Conservation (phyloP, 768 basidiomycete species). For the Mycena chlorophos region DNA sequence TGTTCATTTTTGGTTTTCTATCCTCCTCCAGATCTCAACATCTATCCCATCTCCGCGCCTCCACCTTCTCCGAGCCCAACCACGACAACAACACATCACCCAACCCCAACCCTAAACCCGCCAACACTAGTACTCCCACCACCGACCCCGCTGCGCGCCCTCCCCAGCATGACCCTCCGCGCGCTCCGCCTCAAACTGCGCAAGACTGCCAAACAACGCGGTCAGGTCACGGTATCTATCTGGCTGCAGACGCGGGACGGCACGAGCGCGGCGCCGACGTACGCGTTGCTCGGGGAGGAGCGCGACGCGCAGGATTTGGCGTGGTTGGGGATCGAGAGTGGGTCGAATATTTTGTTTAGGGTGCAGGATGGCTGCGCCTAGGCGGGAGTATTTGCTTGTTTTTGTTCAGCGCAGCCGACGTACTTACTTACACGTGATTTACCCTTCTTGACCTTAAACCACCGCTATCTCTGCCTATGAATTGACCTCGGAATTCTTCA, state of each 20-base stretch:
- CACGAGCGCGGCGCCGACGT: conserved; percentile 45
- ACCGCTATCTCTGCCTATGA: no score
- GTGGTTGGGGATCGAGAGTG: conserved; percentile 74
- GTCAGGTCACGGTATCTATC: conserved; percentile 40
- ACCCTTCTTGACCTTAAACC: no score
- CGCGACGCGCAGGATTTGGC: conserved; percentile 55
- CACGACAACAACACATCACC: conserved; percentile 14
- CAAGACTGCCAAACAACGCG: conserved; percentile 44
- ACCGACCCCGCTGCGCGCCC: conserved; percentile 49
- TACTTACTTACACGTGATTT: no score
- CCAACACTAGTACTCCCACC: no score
- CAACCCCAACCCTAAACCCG: conserved; percentile 20
- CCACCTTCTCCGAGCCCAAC: conserved; percentile 24
- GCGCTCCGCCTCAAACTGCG: conserved; percentile 63
- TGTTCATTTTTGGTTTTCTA: neutral
- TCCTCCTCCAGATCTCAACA: conserved; percentile 28
- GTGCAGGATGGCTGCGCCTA: no score
- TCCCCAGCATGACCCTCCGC: conserved; percentile 69
- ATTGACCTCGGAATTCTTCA: no score
- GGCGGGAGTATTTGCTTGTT: no score
- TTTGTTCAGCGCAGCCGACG: neutral
- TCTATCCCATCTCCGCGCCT: no score
- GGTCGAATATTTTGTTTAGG: conserved; percentile 40
- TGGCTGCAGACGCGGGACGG: conserved; percentile 61
- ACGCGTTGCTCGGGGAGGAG: conserved; percentile 47